Evolutionary conservation across 2,329 filamentous ascomycete species (phyloP).

Genomic region (Trichoderma oligosporum): DNA sequence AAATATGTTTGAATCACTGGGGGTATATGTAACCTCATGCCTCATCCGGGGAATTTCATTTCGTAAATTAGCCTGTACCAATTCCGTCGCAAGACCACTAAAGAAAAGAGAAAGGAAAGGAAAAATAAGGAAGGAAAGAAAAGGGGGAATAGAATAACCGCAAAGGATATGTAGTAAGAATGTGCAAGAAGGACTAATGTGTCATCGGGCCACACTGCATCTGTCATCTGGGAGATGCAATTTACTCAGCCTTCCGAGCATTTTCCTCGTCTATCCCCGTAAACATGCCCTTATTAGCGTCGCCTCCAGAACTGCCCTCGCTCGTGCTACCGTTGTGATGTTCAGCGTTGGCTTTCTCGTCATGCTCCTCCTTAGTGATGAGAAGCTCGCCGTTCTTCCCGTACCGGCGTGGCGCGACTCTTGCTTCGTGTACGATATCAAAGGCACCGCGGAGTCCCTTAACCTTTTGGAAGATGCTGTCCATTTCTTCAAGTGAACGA

Average conservation of each 20-base stretch:
- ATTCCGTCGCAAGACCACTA: no score
- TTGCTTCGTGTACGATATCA: conserved; percentile 36
- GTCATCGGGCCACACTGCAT: not conserved
- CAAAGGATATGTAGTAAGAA: not conserved
- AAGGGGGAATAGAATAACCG: not conserved
- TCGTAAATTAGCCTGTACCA: no score
- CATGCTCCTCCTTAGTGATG: conserved; percentile 42
- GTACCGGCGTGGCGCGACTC: conserved; percentile 52
- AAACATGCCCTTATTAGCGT: conserved; percentile 29
- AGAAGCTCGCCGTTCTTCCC: conserved; percentile 58
- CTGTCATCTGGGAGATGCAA: not conserved
- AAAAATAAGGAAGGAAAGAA: not conserved
- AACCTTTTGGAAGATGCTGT: conserved; percentile 58
- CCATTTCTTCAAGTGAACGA: conserved; percentile 64
- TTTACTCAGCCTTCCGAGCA: conserved; percentile 25
- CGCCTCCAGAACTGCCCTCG: conserved; percentile 22
- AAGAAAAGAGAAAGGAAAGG: not conserved
- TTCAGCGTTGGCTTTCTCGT: conserved; percentile 35
- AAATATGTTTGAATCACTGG: not conserved
- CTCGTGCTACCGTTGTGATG: conserved; percentile 31
- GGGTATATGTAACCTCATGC: conserved; percentile 2
- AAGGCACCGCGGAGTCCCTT: conserved; percentile 39
- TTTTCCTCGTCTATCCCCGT: conserved; percentile 35
- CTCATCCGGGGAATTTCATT: not conserved
- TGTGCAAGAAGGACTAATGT: not conserved